A percentile compares a stretch with the other conserved stretches of the same genome.
These are phyloP conservation scores for Microbotryum violaceum DNA, from an alignment of 1,284 basidiomycete species.

Conservation along the genomic window DNA sequence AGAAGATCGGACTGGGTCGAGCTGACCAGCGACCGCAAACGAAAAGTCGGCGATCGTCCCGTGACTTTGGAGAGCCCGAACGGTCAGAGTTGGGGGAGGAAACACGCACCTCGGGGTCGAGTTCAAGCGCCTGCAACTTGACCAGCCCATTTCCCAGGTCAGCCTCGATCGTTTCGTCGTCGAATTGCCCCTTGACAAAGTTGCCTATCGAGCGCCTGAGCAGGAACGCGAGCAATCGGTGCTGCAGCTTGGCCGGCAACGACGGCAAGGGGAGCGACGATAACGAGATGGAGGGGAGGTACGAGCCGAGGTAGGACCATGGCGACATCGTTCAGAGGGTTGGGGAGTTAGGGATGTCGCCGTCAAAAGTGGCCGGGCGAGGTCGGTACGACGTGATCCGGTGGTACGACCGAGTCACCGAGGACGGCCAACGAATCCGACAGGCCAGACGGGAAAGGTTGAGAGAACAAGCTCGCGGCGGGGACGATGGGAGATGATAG, in stretches of 20 bases:
- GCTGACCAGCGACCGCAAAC: not conserved
- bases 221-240: slow-evolving; percentile 80
- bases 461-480: no score
- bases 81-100: not conserved
- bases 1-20: slow-evolving; percentile 1
- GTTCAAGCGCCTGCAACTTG: slow-evolving; percentile 71
- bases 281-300: slow-evolving; percentile 6
- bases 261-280: slow-evolving; percentile 42
- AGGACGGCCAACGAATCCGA: no score
- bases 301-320: not conserved
- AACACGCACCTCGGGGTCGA: slow-evolving; percentile 62
- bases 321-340: not conserved
- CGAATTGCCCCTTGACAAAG: slow-evolving; percentile 78
- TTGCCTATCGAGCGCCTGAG: slow-evolving; percentile 76
- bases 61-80: no score
- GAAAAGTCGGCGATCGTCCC: no score
- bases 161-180: slow-evolving; percentile 78
- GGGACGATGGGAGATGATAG: no score
- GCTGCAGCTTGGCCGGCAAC: slow-evolving; percentile 74
- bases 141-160: slow-evolving; percentile 83
- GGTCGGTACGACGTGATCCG: no score
- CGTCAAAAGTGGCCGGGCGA: not conserved
- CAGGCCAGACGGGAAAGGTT: no score
- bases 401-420: no score
- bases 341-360: not conserved